phyloP scores from a whole-genome alignment of 352 stramenopile genomes.

The Globisporangium yorkense region DNA sequence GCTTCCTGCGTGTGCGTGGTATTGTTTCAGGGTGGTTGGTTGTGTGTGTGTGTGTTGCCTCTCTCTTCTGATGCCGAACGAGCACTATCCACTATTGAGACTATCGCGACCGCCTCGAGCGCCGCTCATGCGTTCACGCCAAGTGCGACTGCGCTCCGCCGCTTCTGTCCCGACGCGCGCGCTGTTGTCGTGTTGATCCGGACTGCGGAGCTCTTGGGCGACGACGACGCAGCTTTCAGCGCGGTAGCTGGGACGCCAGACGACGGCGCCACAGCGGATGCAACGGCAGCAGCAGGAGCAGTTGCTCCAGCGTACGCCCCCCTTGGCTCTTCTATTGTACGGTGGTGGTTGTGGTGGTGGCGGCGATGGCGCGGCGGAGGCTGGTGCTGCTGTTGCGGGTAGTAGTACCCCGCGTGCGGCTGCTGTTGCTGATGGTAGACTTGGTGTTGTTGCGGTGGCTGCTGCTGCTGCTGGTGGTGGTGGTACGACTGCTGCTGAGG shows the following conservation, averaged over 20 bases:
- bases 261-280: background rate
- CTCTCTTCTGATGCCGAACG: constrained; percentile 9
- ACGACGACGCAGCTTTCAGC: constrained; percentile 6
- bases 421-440: constrained; percentile 7
- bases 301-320: constrained; percentile 8
- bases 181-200: constrained; percentile 25
- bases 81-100: constrained; percentile 1
- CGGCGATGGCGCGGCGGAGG: constrained; percentile 13
- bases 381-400: constrained; percentile 1
- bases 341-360: constrained; percentile 15
- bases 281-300: background rate
- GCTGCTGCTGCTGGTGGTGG: constrained; percentile 8
- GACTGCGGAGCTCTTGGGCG: constrained; percentile 24
- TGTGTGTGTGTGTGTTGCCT: constrained; percentile 19
- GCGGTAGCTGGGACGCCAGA: background rate
- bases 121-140: constrained; percentile 71
- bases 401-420: constrained; percentile 16
- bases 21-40: constrained; percentile 13
- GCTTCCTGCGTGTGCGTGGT: constrained; percentile 1
- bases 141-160: constrained; percentile 67
- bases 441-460: background rate
- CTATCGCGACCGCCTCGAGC: background rate
- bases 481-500: constrained; percentile 9
- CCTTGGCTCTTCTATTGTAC: constrained; percentile 36
- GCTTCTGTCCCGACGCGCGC: constrained; percentile 69